phyloP scores from a whole-genome alignment of 2,329 filamentous ascomycete genomes.

The Ceratocystis diversiconidia region DNA sequence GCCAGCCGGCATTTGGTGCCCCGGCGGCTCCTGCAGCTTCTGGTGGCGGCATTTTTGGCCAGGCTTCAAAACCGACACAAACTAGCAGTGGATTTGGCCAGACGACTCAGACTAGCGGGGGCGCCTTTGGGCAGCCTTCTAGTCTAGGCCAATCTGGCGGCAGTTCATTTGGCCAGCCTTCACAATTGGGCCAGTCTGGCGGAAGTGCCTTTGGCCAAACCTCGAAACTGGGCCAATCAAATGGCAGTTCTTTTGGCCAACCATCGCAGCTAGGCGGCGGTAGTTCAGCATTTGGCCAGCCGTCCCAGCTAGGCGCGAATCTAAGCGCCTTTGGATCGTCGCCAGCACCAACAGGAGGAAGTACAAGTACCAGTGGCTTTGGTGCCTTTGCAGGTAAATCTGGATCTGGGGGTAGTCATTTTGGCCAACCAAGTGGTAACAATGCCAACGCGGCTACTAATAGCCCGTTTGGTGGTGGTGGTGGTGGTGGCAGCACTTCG shows the following conservation, averaged over 20 bases:
- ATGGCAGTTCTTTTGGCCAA: constrained; percentile 26
- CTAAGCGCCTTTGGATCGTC: constrained; percentile 19
- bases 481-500: not conserved
- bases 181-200: constrained; percentile 24
- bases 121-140: constrained; percentile 28
- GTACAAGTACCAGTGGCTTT: constrained; percentile 6
- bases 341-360: constrained; percentile 12
- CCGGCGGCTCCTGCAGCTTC: not conserved
- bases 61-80: constrained; percentile 26
- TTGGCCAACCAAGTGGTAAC: constrained; percentile 8
- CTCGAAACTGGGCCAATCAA: constrained; percentile 21
- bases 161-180: constrained; percentile 25
- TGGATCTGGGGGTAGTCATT: constrained; percentile 8
- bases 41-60: constrained; percentile 25
- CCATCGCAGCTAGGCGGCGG: constrained; percentile 25
- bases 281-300: constrained; percentile 22
- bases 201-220: constrained; percentile 27
- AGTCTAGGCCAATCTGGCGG: constrained; percentile 24
- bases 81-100: constrained; percentile 28
- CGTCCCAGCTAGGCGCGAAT: constrained; percentile 11
- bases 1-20: constrained; percentile 14
- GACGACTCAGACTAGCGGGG: constrained; percentile 22
- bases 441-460: not conserved
- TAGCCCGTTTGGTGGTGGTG: constrained; percentile 1
- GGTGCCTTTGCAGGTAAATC: constrained; percentile 26